Evolutionary conservation across 2,329 filamentous ascomycete species (phyloP).

Genomic region (Cryoendolithus antarcticus): DNA sequence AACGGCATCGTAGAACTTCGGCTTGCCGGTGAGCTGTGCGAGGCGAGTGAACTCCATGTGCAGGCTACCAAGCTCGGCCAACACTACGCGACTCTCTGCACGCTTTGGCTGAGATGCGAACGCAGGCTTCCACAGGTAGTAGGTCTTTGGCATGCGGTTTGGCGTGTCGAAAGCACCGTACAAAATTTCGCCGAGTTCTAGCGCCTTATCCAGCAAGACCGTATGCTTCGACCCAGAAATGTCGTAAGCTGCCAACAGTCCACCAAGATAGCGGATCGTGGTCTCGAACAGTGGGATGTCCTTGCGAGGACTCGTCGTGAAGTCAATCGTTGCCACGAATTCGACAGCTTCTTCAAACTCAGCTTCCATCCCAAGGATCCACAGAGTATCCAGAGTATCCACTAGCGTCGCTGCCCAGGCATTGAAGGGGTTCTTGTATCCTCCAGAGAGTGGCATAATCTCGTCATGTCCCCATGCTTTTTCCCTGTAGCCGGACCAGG

Average conservation of each 20-base stretch:
- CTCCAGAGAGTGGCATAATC: constrained; percentile 57
- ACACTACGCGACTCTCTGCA: constrained; percentile 43
- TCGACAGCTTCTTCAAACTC: constrained; percentile 71
- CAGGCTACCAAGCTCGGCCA: constrained; percentile 64
- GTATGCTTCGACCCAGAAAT: constrained; percentile 59
- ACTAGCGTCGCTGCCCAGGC: constrained; percentile 84
- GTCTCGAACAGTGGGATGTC: constrained; percentile 90
- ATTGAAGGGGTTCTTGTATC: constrained; percentile 68
- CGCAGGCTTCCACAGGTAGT: constrained; percentile 63
- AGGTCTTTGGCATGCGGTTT: constrained; percentile 79
- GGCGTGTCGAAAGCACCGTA: constrained; percentile 83
- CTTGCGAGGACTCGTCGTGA: constrained; percentile 54
- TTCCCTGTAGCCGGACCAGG: constrained; percentile 72
- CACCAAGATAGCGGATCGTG: constrained; percentile 81
- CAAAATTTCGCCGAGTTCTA: constrained; percentile 66
- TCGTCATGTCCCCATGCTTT: constrained; percentile 82
- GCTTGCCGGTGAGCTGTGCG: constrained; percentile 68
- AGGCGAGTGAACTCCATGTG: constrained; percentile 82
- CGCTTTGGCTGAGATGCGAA: constrained; percentile 51
- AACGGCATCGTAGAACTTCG: constrained; percentile 82
- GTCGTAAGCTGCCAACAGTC: constrained; percentile 75
- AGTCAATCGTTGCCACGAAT: constrained; percentile 63
- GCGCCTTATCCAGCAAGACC: constrained; percentile 62
- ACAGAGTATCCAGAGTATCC: constrained; percentile 70
- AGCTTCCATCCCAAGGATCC: constrained; percentile 69